These are phyloP conservation scores for Afroboletus lepidellus DNA, from an alignment of 1,284 basidiomycete species.

Conservation along the genomic window DNA sequence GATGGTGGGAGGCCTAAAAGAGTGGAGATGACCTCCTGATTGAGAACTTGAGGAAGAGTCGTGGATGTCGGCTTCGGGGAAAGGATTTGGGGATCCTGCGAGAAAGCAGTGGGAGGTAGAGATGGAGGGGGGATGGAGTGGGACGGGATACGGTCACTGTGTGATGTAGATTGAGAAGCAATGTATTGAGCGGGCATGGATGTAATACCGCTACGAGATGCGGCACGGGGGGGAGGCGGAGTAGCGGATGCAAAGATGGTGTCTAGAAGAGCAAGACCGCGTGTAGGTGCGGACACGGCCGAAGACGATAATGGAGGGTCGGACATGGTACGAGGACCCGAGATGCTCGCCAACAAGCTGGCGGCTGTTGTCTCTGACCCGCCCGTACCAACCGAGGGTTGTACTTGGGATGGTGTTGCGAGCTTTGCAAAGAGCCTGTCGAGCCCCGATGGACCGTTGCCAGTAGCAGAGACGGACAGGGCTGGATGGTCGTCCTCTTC, in stretches of 20 bases:
- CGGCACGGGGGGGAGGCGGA: constrained; percentile 21
- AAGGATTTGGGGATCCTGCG: constrained; percentile 35
- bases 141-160: constrained; percentile 4
- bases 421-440: constrained; percentile 65
- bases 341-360: constrained; percentile 27
- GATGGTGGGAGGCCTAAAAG: constrained; percentile 53
- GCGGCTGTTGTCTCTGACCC: constrained; percentile 31
- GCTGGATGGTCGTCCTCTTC: constrained; percentile 25
- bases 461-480: constrained; percentile 13
- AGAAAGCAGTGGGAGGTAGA: constrained; percentile 18
- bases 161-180: constrained; percentile 6
- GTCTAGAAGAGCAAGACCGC: constrained; percentile 46
- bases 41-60: constrained; percentile 54
- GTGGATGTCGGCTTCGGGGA: constrained; percentile 49
- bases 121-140: constrained; percentile 8
- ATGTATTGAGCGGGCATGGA: constrained; percentile 10
- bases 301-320: constrained; percentile 32
- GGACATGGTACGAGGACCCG: constrained; percentile 31
- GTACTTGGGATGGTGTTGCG: constrained; percentile 22
- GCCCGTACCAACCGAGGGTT: constrained; percentile 11
- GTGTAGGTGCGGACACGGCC: constrained; percentile 24
- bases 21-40: constrained; percentile 60
- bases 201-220: constrained; percentile 17
- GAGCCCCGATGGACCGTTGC: constrained; percentile 45
- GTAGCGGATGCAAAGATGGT: constrained; percentile 54